Evolutionary conservation across 2,329 filamentous ascomycete species (phyloP).

Genomic region (Talaromyces sp.): DNA sequence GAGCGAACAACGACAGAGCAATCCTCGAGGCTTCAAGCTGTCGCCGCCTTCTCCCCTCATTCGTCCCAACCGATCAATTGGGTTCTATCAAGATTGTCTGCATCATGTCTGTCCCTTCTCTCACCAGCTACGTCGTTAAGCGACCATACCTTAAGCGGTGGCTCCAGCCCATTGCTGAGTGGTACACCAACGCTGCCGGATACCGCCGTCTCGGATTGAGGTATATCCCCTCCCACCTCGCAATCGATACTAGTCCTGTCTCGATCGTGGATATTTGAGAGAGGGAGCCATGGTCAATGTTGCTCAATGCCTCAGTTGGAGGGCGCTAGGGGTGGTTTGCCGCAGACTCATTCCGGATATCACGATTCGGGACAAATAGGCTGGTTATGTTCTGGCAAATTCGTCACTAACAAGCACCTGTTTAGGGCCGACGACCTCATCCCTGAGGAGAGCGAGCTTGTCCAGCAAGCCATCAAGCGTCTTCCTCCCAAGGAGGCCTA

Average conservation of each 20-base stretch:
- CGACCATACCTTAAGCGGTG: constrained; percentile 81
- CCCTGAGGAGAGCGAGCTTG: constrained; percentile 83
- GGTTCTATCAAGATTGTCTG: constrained; percentile 23
- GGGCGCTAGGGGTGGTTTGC: not conserved
- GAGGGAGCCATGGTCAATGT: not conserved
- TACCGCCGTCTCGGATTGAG: constrained; percentile 90
- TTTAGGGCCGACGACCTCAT: constrained; percentile 91
- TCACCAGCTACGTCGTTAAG: constrained; percentile 74
- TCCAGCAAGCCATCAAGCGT: constrained; percentile 85
- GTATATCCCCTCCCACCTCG: constrained; percentile 53
- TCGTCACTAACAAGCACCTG: not conserved
- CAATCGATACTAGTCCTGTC: too few relatives aligned
- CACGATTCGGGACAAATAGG: not conserved
- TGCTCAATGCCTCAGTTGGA: not conserved
- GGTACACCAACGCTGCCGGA: constrained; percentile 86
- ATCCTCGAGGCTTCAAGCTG: constrained; percentile 15
- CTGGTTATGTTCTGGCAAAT: not conserved
- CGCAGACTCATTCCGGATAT: not conserved
- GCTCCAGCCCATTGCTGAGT: constrained; percentile 78
- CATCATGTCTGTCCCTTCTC: constrained; percentile 69
- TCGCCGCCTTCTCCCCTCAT: constrained; percentile 27
- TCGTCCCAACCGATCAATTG: constrained; percentile 32
- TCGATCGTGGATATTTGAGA: not conserved
- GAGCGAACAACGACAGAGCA: constrained; percentile 16
- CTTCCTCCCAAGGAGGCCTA: constrained; percentile 87